Base-by-base conservation (phyloP, 768 basidiomycete species). In the Trametes cingulata region DNA sequence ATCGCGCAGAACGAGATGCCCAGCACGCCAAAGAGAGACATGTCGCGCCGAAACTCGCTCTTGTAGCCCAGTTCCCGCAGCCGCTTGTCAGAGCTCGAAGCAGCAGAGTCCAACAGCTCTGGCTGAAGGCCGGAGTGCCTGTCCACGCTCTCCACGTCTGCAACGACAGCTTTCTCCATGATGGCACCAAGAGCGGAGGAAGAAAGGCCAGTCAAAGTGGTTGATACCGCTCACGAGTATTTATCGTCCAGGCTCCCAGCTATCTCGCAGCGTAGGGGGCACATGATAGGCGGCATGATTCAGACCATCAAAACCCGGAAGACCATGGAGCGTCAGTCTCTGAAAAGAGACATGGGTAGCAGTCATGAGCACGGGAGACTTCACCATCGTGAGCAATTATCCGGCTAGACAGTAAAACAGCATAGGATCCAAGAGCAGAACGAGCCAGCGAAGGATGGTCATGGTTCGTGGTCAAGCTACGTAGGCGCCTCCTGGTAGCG, bases 1-100 rank as follows among this genome's bases (percentile, higher is more conserved):
- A 85, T 84, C 8, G 84, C 79, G 48, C 83, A 84, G 67, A 85
- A 85, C 0, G 82, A 83, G 67, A 85, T 80, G 17, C 84, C 82
- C 45, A 84, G 72, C 35, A 85, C 84, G 22, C 83, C 83, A 52
- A 81, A 84, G 35, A 83, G 71, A 13, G 82, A 82, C 80, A 85
- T 84, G 65, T 84, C 82, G 29, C 84, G 75, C n/a, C 78, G 73
- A 67, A 84, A 85, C 62, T 84, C 80, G 50, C 78, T 75, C 64
- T 77, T 79, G 67, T 85, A 84, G 10, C 83, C 84, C 17, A 85
- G 76, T 42, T 82, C 79, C 45, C 76, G 73, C 52, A 82, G 72
- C 27, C 80, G 76, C 61, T 74, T 69, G 70, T 85, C 78, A 1
- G 70, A 71, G 17, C 8, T 40, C 2, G 50, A 20, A 2, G 45